Conservation (phyloP, 495 filamentous ascomycete genomes). For the Penicillium salamii region DNA sequence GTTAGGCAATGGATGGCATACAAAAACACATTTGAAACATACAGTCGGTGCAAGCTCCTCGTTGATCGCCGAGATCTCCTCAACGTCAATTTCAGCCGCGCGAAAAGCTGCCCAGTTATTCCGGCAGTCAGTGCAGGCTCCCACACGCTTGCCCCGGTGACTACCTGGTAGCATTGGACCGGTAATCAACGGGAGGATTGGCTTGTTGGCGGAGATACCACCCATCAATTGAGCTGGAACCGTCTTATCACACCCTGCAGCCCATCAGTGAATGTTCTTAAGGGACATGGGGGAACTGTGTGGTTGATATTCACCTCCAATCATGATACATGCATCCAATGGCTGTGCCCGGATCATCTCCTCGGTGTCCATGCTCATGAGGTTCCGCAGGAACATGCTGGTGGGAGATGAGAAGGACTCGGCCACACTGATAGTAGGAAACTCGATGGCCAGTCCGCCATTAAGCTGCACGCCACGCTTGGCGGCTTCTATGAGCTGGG, state of each 20-base stretch:
- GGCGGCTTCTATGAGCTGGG: conserved; percentile 63
- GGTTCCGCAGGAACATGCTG: conserved; percentile 66
- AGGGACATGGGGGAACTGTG: background rate
- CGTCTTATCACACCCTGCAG: conserved; percentile 63
- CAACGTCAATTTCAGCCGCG: conserved; percentile 58
- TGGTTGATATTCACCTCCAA: conserved; percentile 51
- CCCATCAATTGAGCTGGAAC: conserved; percentile 68
- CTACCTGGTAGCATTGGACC: conserved; percentile 69
- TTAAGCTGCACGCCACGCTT: conserved; percentile 60
- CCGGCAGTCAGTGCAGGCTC: conserved; percentile 66
- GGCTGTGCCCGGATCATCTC: conserved; percentile 68
- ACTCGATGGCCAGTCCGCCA: conserved; percentile 62
- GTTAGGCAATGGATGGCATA: background rate
- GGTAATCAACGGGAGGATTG: conserved; percentile 59
- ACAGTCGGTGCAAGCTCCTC: conserved; percentile 66
- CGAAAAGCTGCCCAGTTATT: conserved; percentile 66
- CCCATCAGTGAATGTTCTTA: background rate
- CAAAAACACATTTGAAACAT: conserved; percentile 11
- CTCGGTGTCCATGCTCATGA: conserved; percentile 73
- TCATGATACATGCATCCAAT: conserved; percentile 60
- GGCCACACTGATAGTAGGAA: conserved; percentile 64
- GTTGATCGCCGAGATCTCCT: conserved; percentile 64
- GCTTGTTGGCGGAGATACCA: conserved; percentile 67
- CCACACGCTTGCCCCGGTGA: conserved; percentile 54
- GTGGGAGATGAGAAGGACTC: conserved; percentile 62